phyloP scores from a whole-genome alignment of 805 yeast species.

The Kodamaea fukazawae region DNA sequence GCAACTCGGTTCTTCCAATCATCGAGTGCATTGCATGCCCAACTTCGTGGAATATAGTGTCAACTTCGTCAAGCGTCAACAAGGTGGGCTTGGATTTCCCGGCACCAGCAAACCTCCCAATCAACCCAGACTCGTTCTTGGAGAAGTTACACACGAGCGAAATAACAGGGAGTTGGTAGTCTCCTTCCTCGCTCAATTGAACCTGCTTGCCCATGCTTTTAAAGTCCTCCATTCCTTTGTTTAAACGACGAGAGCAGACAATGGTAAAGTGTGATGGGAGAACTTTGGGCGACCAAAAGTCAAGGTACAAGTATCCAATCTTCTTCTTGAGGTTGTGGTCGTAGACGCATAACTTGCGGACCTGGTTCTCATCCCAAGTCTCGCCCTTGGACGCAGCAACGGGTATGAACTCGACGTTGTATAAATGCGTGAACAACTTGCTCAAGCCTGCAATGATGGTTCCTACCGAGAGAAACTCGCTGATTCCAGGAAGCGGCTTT shows the following conservation, averaged over 20 bases:
- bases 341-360: slow-evolving; percentile 73
- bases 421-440: slow-evolving; percentile 62
- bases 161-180: slow-evolving; percentile 83
- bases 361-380: slow-evolving; percentile 79
- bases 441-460: slow-evolving; percentile 82
- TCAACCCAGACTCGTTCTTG: slow-evolving; percentile 24
- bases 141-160: slow-evolving; percentile 84
- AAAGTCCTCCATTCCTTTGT: slow-evolving; percentile 32
- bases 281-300: slow-evolving; percentile 73
- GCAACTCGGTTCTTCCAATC: slow-evolving; percentile 87
- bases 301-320: slow-evolving; percentile 82
- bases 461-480: slow-evolving; percentile 78
- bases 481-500: slow-evolving; percentile 44
- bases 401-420: slow-evolving; percentile 75
- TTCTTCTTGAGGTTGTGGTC: slow-evolving; percentile 53
- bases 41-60: slow-evolving; percentile 96
- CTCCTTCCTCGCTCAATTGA: slow-evolving; percentile 43
- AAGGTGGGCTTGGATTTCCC: slow-evolving; percentile 45
- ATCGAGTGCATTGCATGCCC: slow-evolving; percentile 98
- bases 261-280: slow-evolving; percentile 96
- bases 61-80: slow-evolving; percentile 74
- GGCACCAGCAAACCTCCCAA: slow-evolving; percentile 27
- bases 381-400: slow-evolving; percentile 65
- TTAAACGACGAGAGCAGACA: slow-evolving; percentile 84
- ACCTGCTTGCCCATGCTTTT: slow-evolving; percentile 23